These are phyloP conservation scores for Wallacemonas sp. DNA, from an alignment of 208 protist species.

Conservation along the genomic window DNA sequence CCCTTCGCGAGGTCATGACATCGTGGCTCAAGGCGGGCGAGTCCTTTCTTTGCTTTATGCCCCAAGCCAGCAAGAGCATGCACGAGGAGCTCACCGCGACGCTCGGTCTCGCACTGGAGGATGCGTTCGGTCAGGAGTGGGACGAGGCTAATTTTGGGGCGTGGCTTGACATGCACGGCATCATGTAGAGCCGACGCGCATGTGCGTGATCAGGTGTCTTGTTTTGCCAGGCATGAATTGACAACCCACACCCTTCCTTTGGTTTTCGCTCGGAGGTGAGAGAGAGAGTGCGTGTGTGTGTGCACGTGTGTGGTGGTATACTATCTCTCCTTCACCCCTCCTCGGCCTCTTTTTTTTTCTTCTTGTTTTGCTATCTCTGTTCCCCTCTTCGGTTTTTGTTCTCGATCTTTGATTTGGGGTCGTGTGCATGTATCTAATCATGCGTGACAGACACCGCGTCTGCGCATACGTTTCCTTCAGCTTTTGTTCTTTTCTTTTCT, in stretches of 20 bases:
- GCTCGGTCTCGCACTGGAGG: slow-evolving; percentile 43
- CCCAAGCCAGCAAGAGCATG: slow-evolving; percentile 26
- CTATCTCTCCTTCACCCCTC: not conserved
- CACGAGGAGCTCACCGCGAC: slow-evolving; percentile 39
- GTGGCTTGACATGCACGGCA: slow-evolving; percentile 12
- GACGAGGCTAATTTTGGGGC: not conserved
- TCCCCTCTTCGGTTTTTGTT: not conserved
- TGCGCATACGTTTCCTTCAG: no score
- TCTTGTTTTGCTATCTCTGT: not conserved
- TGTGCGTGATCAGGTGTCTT: no score
- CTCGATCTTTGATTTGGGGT: not conserved
- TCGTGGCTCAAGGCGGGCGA: slow-evolving; percentile 30
- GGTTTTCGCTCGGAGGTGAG: no score
- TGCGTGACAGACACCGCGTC: no score
- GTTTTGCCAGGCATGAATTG: no score
- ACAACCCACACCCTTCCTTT: slow-evolving; percentile 8
- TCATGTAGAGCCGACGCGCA: slow-evolving; percentile 8
- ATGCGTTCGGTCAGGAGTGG: slow-evolving; percentile 38
- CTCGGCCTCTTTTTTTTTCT: slow-evolving; percentile 16
- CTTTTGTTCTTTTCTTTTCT: no score
- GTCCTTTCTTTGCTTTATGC: slow-evolving; percentile 48
- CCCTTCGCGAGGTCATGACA: slow-evolving; percentile 39
- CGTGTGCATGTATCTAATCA: not conserved
- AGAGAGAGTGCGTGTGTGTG: no score
- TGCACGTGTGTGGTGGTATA: no score